phyloP scores from a whole-genome alignment of 257 asterid species.

The Solanum virginianum region DNA sequence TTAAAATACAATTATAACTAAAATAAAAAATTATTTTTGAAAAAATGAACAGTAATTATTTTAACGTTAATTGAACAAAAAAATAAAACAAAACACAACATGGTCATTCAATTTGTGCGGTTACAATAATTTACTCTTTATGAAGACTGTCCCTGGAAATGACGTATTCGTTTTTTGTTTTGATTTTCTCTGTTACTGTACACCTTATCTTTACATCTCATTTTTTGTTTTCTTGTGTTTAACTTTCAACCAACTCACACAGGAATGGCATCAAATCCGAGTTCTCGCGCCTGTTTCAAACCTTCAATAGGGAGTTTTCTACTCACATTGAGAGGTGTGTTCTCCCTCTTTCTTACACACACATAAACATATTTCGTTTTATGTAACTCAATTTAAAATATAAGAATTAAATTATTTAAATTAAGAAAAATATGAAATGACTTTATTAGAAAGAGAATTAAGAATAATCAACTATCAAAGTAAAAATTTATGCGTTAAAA shows the following conservation, averaged over 20 bases:
- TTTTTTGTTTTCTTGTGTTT: background rate
- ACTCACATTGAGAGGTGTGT: constrained; percentile 16
- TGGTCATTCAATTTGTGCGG: too few relatives aligned
- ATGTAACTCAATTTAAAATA: background rate
- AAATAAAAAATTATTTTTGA: too few relatives aligned
- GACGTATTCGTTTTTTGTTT: background rate
- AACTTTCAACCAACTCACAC: background rate
- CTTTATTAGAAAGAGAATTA: background rate
- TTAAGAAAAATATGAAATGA: background rate
- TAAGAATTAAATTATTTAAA: background rate
- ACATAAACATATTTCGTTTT: background rate
- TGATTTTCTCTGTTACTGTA: background rate
- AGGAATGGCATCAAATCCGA: constrained; percentile 12
- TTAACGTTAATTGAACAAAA: too few relatives aligned
- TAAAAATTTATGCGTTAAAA: too few relatives aligned
- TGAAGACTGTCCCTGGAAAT: background rate
- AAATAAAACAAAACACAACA: too few relatives aligned
- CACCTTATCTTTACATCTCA: background rate
- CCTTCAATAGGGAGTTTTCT: constrained; percentile 18
- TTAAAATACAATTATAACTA: too few relatives aligned
- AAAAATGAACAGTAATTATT: too few relatives aligned
- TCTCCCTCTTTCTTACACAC: background rate
- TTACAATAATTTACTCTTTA: too few relatives aligned
- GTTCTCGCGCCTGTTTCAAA: background rate
- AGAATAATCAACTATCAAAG: too few relatives aligned